phyloP scores from a whole-genome alignment of 306 rosid genomes.

The Quercus bicolor region DNA sequence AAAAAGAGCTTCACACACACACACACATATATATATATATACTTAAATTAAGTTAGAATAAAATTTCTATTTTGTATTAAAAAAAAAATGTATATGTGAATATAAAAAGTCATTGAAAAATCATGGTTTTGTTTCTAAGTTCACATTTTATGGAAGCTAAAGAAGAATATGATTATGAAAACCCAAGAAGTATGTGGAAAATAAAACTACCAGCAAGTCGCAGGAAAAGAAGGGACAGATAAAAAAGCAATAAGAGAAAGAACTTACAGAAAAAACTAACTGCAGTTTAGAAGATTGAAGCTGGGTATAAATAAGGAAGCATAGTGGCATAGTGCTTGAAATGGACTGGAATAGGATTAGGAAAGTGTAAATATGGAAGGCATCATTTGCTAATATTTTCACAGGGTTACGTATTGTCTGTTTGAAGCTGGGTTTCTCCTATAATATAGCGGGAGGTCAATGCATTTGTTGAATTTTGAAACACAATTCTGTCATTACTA shows the following conservation, averaged over 20 bases:
- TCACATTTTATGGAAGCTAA: neutral
- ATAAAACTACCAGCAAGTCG: neutral
- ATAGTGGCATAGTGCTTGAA: neutral
- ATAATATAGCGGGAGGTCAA: no score
- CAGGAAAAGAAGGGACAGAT: neutral
- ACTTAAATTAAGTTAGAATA: no score
- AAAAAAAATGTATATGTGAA: no score
- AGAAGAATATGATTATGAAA: neutral
- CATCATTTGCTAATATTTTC: no score
- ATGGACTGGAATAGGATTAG: neutral
- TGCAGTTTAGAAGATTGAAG: neutral
- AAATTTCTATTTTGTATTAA: no score
- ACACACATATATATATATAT: no score
- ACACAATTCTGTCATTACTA: no score
- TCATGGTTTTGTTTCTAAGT: neutral
- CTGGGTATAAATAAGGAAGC: neutral
- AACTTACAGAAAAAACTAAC: neutral
- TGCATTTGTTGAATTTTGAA: no score
- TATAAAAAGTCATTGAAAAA: no score
- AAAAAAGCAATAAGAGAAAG: neutral
- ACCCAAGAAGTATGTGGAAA: neutral
- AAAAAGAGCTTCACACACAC: rapidly evolving
- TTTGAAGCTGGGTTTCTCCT: no score
- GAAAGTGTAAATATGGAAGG: no score
- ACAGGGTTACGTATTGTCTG: no score